Conservation (phyloP, 2,329 filamentous ascomycete genomes). For the Sclerotinia sclerotiorum region DNA sequence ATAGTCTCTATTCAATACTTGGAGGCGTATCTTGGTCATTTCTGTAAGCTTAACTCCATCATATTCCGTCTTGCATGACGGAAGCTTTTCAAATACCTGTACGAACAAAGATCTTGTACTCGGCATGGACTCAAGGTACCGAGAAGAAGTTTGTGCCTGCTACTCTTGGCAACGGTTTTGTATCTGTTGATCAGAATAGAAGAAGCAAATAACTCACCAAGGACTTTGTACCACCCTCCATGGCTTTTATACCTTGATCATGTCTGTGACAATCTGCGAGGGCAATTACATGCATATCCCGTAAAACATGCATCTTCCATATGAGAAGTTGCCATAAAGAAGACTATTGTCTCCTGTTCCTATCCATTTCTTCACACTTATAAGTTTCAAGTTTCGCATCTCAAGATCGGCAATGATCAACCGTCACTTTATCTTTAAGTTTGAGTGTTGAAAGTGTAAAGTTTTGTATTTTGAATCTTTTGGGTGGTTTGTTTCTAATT, state of each 20-base stretch:
- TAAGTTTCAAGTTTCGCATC: background rate
- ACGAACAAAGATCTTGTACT: background rate
- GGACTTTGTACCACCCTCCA: background rate
- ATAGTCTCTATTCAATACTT: background rate
- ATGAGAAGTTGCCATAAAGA: slow-evolving; percentile 1
- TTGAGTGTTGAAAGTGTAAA: background rate
- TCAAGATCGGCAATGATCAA: background rate
- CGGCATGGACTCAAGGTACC: background rate
- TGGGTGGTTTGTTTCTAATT: slow-evolving; percentile 1
- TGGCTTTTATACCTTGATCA: slow-evolving; percentile 4
- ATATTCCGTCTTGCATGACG: background rate
- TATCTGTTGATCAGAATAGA: background rate
- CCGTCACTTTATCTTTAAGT: slow-evolving; percentile 4
- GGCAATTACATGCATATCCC: background rate
- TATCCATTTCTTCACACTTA: background rate
- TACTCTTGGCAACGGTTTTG: background rate
- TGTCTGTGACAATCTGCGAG: background rate
- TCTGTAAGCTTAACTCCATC: background rate
- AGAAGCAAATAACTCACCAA: slow-evolving; percentile 3
- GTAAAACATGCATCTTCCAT: background rate
- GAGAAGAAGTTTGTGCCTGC: slow-evolving; percentile 1
- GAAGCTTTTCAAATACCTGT: background rate
- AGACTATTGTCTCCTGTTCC: background rate
- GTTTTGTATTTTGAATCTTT: slow-evolving; percentile 2
- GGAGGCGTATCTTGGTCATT: slow-evolving; percentile 2